Conservation (phyloP, 1,284 basidiomycete genomes). For the Abortiporus biennis region DNA sequence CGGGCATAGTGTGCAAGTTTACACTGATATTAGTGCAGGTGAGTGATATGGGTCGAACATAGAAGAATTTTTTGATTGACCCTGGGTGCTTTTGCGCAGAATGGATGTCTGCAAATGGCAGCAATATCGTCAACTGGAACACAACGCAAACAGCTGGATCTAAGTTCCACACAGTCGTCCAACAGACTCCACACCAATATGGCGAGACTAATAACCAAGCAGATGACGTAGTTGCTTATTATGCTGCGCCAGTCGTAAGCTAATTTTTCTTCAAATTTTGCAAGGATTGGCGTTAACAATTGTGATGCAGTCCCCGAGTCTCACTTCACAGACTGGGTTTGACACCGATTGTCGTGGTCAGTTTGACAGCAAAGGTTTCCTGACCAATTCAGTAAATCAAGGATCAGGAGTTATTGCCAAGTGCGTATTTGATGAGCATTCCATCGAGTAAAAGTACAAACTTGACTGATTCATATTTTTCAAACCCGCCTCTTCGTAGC, state of each 20-base stretch:
- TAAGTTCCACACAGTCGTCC: slow-evolving; percentile 14
- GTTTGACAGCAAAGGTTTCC: slow-evolving; percentile 12
- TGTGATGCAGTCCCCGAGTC: slow-evolving; percentile 9
- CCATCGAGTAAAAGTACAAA: too few relatives aligned
- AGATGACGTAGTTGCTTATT: slow-evolving; percentile 17
- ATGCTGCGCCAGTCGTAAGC: slow-evolving; percentile 14
- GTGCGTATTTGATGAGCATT: too few relatives aligned
- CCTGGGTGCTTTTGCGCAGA: too few relatives aligned
- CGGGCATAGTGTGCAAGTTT: slow-evolving; percentile 18
- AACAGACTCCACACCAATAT: slow-evolving; percentile 11
- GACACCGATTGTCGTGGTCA: slow-evolving; percentile 7
- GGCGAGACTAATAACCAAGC: slow-evolving; percentile 12
- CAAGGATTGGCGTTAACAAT: neutral
- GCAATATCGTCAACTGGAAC: neutral
- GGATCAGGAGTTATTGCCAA: too few relatives aligned
- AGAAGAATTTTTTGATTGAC: too few relatives aligned
- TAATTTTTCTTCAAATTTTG: neutral
- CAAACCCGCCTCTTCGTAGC: slow-evolving; percentile 9
- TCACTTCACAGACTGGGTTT: slow-evolving; percentile 13
- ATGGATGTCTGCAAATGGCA: slow-evolving; percentile 7
- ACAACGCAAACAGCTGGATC: slow-evolving; percentile 1
- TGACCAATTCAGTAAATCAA: slow-evolving; percentile 11
- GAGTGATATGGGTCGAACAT: too few relatives aligned
- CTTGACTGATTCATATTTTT: too few relatives aligned
- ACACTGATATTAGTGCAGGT: slow-evolving; percentile 24